These are phyloP conservation scores for Mucor racemosus DNA, from an alignment of 371 early-diverging fungal species.

Conservation along the genomic window DNA sequence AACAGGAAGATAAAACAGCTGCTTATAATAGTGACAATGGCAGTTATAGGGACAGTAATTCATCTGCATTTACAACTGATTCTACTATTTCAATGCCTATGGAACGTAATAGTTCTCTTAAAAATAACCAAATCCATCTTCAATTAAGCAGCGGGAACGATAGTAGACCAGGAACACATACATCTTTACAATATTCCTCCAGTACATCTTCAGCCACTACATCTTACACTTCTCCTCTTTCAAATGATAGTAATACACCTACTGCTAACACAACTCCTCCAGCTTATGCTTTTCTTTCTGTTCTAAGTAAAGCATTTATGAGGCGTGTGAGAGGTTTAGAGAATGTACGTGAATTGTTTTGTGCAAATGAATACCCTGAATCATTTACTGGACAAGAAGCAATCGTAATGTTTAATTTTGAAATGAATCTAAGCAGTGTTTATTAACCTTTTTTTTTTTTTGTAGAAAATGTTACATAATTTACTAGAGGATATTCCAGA, in stretches of 20 bases:
- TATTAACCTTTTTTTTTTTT: neutral
- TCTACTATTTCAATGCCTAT: neutral
- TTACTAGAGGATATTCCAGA: conserved; percentile 35
- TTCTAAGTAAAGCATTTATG: conserved; percentile 25
- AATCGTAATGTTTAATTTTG: conserved; percentile 31
- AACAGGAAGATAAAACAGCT: conserved; percentile 7
- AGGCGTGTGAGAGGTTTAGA: conserved; percentile 23
- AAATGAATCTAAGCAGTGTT: neutral
- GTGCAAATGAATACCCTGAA: conserved; percentile 51
- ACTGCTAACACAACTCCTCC: conserved; percentile 1
- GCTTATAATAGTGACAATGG: neutral
- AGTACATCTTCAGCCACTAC: conserved; percentile 6
- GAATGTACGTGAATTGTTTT: conserved; percentile 40
- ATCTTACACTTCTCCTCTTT: neutral
- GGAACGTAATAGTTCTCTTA: neutral
- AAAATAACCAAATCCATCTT: neutral
- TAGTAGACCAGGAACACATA: neutral
- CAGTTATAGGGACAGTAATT: neutral
- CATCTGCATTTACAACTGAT: neutral
- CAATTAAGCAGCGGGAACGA: neutral
- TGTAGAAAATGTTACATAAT: conserved; percentile 19
- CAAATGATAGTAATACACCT: neutral
- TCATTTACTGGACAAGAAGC: conserved; percentile 55
- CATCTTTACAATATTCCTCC: neutral
- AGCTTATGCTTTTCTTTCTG: conserved; percentile 30